phyloP scores from a whole-genome alignment of 2,329 filamentous ascomycete species.

The Sporothrix globosa region DNA sequence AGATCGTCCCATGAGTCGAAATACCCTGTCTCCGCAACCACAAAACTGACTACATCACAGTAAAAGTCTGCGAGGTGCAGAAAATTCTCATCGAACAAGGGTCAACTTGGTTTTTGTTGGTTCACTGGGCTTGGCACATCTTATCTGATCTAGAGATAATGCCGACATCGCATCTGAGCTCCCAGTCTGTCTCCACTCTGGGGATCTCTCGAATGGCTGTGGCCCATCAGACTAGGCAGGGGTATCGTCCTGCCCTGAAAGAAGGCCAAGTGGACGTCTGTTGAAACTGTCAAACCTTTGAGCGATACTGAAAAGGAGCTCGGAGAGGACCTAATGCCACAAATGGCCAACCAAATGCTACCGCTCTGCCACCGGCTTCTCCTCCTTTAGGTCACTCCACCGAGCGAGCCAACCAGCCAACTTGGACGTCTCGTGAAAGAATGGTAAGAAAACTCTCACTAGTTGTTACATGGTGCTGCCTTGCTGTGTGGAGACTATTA shows the following conservation, averaged over 20 bases:
- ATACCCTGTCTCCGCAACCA: conserved; percentile 1
- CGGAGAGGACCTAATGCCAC: neutral
- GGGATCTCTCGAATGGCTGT: conserved; percentile 23
- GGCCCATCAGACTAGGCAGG: conserved; percentile 21
- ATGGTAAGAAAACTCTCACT: neutral
- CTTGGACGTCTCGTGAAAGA: neutral
- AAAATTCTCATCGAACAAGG: neutral
- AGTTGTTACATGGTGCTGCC: neutral
- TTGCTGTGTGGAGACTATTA: neutral
- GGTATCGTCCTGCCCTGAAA: neutral
- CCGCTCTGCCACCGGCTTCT: conserved; percentile 4
- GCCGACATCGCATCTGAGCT: conserved; percentile 48
- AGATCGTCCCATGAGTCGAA: conserved; percentile 8
- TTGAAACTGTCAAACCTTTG: neutral
- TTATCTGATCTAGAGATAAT: conserved; percentile 61
- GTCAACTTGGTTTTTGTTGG: conserved; percentile 17
- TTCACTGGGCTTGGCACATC: conserved; percentile 42
- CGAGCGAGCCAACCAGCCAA: conserved; percentile 11
- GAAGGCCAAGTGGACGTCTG: neutral
- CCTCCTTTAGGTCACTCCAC: neutral
- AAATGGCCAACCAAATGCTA: neutral
- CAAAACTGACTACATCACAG: neutral
- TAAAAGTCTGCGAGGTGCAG: neutral
- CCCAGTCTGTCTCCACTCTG: conserved; percentile 30
- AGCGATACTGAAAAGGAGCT: neutral